Evolutionary conservation across 352 stramenopile genomes (phyloP), one percentile per base, ranked within the genome.

Genomic region (Pythium insidiosum): DNA sequence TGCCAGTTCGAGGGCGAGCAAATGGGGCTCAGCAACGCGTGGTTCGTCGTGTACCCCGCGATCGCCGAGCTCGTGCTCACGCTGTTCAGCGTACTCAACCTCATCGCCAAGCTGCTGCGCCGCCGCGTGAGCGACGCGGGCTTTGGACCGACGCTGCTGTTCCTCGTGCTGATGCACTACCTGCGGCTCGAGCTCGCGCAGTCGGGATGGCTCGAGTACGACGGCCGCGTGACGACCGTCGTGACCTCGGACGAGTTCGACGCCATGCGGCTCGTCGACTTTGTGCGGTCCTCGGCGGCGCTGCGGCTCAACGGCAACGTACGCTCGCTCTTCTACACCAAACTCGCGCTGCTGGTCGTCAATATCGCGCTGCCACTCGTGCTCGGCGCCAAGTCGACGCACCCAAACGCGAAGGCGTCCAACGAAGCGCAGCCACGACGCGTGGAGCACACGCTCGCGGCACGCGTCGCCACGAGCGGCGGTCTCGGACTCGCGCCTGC

Each of bases 1-100:
- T 73, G 56, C 29, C 22, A 49, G 36, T 81, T 78, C 30, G 63
- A 84, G 26, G 71, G 68, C 6, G 54, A 74, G 13, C 65, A 80
- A 30, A 43, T 35, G 10, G 57, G 46, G 19, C 51, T 84, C 11
- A 62, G 57, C 7, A 62, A 78, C 25, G 54, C 58, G 4, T 76
- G 65, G 60, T 76, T 68, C 38, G 53, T 63, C n/a, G 60, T 80
- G 12, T 83, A 78, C 35, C 64, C 62, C 0, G 47, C 50, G 2
- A 55, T 80, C 20, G 43, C 36, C 11, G 70, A 78, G 50, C 46
- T 65, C 7, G 38, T 61, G 5, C 48, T 78, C 1, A 42, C 79
- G 4, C 63, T 58, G 34, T 79, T 62, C 59, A 73, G 63, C 15
- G 21, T 77, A 33, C 45, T 74, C 38, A 78, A 83, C 43, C 50